Evolutionary conservation across 2,329 filamentous ascomycete genomes (phyloP).

Genomic region (Colletotrichum sansevieriae): DNA sequence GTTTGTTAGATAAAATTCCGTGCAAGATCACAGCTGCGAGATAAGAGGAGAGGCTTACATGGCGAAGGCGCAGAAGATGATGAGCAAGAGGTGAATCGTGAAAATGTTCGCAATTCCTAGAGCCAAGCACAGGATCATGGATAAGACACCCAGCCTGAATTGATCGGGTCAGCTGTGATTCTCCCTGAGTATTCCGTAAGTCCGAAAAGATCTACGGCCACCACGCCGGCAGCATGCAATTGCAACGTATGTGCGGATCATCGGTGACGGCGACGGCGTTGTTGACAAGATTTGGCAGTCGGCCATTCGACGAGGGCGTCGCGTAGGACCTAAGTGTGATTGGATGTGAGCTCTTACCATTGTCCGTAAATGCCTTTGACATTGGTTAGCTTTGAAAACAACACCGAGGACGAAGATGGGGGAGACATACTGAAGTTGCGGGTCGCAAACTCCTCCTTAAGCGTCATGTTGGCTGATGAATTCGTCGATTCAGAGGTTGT

Average conservation of each 20-base stretch:
- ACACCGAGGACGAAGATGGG: constrained; percentile 36
- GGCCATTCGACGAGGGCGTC: not conserved
- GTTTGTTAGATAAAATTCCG: constrained; percentile 1
- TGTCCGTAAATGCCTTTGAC: constrained; percentile 78
- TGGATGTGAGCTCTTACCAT: constrained; percentile 68
- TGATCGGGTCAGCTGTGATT: constrained; percentile 42
- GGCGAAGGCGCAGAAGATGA: constrained; percentile 66
- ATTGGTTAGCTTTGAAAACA: constrained; percentile 49
- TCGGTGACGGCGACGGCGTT: not conserved
- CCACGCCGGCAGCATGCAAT: not conserved
- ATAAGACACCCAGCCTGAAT: constrained; percentile 75
- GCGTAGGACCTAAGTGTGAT: not conserved
- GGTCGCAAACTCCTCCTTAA: constrained; percentile 79
- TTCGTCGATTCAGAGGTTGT: constrained; percentile 17
- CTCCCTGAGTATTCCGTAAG: constrained; percentile 9
- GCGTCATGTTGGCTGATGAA: constrained; percentile 69
- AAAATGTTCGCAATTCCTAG: constrained; percentile 78
- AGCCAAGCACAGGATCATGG: constrained; percentile 78
- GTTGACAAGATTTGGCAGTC: not conserved
- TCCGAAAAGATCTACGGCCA: not conserved
- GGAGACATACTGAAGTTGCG: constrained; percentile 77
- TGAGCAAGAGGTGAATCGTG: constrained; percentile 60
- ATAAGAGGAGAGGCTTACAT: constrained; percentile 60
- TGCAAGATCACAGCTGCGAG: not conserved
- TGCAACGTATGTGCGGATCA: not conserved